Conservation (phyloP, 345 rosid genomes). For the Pistacia atlantica region DNA sequence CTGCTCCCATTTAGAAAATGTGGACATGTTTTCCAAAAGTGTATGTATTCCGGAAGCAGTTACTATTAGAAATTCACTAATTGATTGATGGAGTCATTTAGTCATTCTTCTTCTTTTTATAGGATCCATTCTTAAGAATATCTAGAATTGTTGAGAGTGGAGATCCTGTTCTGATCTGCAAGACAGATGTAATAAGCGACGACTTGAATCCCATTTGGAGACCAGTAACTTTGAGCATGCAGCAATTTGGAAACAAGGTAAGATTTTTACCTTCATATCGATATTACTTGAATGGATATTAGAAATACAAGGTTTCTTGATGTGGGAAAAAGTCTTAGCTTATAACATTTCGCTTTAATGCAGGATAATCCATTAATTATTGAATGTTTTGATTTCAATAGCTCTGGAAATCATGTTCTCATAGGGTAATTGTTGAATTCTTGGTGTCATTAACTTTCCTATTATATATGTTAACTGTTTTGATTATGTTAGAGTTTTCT, state of each 20-base stretch:
- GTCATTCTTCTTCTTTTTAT: conserved; percentile 4
- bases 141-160: conserved; percentile 68
- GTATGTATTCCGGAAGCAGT: conserved; percentile 37
- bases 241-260: conserved; percentile 87
- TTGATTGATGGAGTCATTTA: neutral
- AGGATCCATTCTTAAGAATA: conserved; percentile 90
- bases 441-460: neutral
- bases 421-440: conserved; percentile 56
- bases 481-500: conserved; percentile 10
- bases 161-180: conserved; percentile 61
- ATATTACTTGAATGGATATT: neutral
- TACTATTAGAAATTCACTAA: neutral
- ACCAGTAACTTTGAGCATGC: conserved; percentile 63
- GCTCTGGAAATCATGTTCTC: conserved; percentile 63
- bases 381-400: conserved; percentile 85
- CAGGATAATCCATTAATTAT: conserved; percentile 80
- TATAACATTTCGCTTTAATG: conserved; percentile 11
- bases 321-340: neutral
- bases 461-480: neutral
- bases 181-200: conserved; percentile 74
- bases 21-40: conserved; percentile 79
- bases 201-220: conserved; percentile 82
- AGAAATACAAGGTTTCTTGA: neutral
- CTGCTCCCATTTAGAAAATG: conserved; percentile 64
- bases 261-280: conserved; percentile 22